A percentile compares a stretch with the other conserved stretches of the same genome.
Evolutionary conservation across 2,329 filamentous ascomycete species (phyloP).

Genomic region (Colletotrichum destructivum): DNA sequence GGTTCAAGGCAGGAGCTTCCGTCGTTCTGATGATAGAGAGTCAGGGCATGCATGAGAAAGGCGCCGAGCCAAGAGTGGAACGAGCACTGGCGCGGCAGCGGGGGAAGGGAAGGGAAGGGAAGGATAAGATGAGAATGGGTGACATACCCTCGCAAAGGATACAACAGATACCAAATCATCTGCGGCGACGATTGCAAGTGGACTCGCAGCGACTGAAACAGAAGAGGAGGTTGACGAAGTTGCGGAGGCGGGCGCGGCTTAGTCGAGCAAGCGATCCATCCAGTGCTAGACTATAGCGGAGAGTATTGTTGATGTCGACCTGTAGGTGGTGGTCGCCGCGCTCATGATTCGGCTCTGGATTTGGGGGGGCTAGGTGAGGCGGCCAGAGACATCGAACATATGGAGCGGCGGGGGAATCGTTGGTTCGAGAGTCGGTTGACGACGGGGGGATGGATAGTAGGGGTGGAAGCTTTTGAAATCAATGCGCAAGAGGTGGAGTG

Average conservation of each 20-base stretch:
- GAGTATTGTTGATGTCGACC: conserved; percentile 8
- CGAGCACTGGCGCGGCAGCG: background rate
- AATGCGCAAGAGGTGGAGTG: conserved; percentile 18
- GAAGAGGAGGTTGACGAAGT: conserved; percentile 22
- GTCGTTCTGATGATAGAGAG: conserved; percentile 71
- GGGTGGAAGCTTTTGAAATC: conserved; percentile 26
- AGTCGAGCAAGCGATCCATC: conserved; percentile 32
- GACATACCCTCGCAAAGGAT: conserved; percentile 81
- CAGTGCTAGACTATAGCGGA: conserved; percentile 24
- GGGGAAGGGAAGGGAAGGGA: conserved; percentile 14
- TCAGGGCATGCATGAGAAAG: conserved; percentile 22
- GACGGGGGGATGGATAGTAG: background rate
- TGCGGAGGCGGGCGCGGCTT: conserved; percentile 28
- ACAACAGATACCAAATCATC: conserved; percentile 85
- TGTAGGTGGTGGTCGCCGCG: conserved; percentile 25
- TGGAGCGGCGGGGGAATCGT: conserved; percentile 18
- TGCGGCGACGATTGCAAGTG: conserved; percentile 42
- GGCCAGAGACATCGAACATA: conserved; percentile 21
- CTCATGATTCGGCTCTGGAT: conserved; percentile 34
- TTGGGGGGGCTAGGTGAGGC: conserved; percentile 11
- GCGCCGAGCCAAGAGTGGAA: conserved; percentile 5
- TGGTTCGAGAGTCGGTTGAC: conserved; percentile 1
- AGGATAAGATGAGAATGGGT: too few species aligned
- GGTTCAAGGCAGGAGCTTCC: conserved; percentile 77
- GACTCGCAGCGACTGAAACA: conserved; percentile 37